Base-by-base conservation (phyloP, 768 basidiomycete genomes). In the Phlegmacium glaucopus region DNA sequence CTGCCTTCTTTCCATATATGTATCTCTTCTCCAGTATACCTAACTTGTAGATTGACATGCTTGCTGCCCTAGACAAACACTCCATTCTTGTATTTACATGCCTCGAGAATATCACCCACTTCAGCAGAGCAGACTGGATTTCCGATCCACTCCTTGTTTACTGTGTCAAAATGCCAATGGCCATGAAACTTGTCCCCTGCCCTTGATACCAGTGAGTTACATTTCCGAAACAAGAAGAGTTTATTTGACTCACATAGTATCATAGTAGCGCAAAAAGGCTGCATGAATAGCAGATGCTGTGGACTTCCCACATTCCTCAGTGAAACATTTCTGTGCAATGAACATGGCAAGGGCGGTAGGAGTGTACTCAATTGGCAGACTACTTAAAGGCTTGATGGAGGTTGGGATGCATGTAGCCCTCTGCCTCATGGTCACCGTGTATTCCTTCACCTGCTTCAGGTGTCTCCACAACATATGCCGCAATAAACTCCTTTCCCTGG, bases 101-200 rank as follows among this genome's bases (percentile, higher is more conserved):
- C 46, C 3, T 48, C 49, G 11, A 59, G 47, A n/a, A 57, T 44
- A n/a, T 55, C 51, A 5, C 56, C 41, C 1, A 67, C 56, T 4
- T 52, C 52, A 0, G 55, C 48, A 3, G 55, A 55, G 2, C 50
- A 42, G 0, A 53, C 58, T 0, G 59, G 67, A 41, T 66, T 66
- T 2, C 65, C 64, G 11, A 49, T 47, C 44, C 53, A 61, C 18
- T 13, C 41, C 17, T 9, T 39, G 36, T 9, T 26, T 6, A 16
- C 48, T 9, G 57, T 26, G 17, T 62, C 27, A 44, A 48, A 60
- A 1, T 41, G 30, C 58, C 61, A 65, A 5, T 30, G 18, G 1
- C 63, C 59, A 15, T 34, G 44, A 43, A 56, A 65, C 1, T 9
- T 52, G 22, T 56, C 54, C 18, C 56, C 49, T 11, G 51, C 52